Percentiles rank a stretch among this genome's conserved stretches.
phyloP scores from a whole-genome alignment of 1,284 basidiomycete genomes.

The Dichomitus squalens region DNA sequence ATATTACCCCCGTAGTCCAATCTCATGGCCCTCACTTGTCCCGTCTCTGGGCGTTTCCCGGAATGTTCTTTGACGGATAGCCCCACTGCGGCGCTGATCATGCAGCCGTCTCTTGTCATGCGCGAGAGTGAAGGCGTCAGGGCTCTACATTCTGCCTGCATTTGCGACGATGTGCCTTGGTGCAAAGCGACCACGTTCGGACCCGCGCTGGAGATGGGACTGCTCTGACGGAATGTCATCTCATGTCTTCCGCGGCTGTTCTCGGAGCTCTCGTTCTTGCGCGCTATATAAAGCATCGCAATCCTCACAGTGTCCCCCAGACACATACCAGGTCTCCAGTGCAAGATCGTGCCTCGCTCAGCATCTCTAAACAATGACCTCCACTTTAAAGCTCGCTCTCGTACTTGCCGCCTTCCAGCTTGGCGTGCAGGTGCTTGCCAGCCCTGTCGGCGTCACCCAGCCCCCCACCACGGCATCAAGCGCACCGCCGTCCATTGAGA shows the following conservation, averaged over 20 bases:
- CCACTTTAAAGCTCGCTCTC: not conserved
- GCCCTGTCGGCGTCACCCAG: slow-evolving; percentile 12
- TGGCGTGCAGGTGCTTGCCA: slow-evolving; percentile 3
- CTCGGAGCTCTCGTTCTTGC: not conserved
- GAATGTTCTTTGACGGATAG: not conserved
- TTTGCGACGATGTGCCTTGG: not conserved
- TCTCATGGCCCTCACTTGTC: not conserved
- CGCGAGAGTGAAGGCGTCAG: not conserved
- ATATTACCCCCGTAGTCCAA: not conserved
- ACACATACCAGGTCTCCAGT: not conserved
- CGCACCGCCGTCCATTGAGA: slow-evolving; percentile 54
- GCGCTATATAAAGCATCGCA: not conserved
- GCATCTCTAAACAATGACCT: not conserved
- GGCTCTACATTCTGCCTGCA: not conserved
- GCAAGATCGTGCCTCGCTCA: not conserved
- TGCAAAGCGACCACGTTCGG: not conserved
- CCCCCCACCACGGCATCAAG: slow-evolving; percentile 1
- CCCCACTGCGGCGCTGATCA: not conserved
- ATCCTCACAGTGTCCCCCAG: not conserved
- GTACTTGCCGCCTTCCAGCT: not conserved
- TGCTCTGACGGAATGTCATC: not conserved
- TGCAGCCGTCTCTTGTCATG: not conserved
- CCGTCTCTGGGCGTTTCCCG: not conserved
- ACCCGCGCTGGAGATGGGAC: not conserved
- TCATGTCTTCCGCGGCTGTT: not conserved